Conservation (phyloP, 805 yeast genomes). For the Lipomyces sp. region DNA sequence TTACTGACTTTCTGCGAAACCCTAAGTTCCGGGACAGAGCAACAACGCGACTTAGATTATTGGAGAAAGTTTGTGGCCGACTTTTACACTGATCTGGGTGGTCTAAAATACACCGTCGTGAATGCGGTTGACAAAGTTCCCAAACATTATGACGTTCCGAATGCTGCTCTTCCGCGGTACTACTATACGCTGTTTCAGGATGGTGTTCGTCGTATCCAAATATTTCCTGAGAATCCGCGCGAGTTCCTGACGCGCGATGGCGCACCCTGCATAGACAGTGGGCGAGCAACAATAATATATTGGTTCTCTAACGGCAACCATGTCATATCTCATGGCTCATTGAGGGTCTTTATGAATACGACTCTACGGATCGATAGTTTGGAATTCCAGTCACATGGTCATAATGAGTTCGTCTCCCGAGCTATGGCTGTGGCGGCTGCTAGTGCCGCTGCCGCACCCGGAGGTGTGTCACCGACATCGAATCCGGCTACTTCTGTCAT, state of each 20-base stretch:
- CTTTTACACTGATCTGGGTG: conserved; percentile 58
- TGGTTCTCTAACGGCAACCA: conserved; percentile 73
- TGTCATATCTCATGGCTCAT: conserved; percentile 63
- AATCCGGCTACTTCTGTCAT: conserved; percentile 13
- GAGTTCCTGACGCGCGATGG: conserved; percentile 61
- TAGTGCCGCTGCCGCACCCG: conserved; percentile 7
- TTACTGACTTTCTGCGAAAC: conserved; percentile 57
- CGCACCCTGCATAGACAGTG: conserved; percentile 58
- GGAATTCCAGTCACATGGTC: conserved; percentile 59
- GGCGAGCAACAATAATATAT: conserved; percentile 55
- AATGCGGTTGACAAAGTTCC: conserved; percentile 52
- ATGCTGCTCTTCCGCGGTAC: conserved; percentile 67
- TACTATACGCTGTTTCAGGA: conserved; percentile 57
- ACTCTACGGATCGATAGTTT: conserved; percentile 72
- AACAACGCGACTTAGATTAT: conserved; percentile 52
- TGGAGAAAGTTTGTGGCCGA: conserved; percentile 58
- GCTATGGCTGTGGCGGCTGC: conserved; percentile 19
- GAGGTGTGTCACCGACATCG: conserved; percentile 12
- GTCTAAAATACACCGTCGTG: conserved; percentile 52
- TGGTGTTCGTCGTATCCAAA: conserved; percentile 58
- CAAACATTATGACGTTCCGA: conserved; percentile 66
- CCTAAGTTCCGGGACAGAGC: conserved; percentile 52
- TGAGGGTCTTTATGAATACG: conserved; percentile 66
- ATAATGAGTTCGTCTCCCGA: conserved; percentile 49
- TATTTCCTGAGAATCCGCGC: conserved; percentile 52